These are phyloP conservation scores for Aspergillus eucalypticola DNA, from an alignment of 2,329 filamentous ascomycete species.

Conservation along the genomic window DNA sequence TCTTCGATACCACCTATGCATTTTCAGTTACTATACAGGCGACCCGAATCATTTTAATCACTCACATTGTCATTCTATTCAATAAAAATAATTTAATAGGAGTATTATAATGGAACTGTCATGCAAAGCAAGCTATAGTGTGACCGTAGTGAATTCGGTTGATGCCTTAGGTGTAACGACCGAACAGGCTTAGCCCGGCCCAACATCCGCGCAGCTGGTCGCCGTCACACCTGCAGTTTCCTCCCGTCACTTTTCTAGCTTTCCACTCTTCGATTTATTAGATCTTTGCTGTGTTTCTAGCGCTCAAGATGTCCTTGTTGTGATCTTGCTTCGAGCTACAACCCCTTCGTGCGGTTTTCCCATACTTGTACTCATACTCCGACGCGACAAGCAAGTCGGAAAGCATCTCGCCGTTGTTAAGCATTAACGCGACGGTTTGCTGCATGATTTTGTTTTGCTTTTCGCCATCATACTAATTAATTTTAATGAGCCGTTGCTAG, in stretches of 20 bases:
- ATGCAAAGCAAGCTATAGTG: not conserved
- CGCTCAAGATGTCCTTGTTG: not conserved
- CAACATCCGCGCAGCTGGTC: not conserved
- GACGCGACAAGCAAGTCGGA: not conserved
- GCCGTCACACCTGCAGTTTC: slow-evolving; percentile 1
- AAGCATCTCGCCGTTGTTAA: not conserved
- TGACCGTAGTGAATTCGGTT: not conserved
- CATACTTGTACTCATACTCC: not conserved
- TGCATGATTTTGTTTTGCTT: not conserved
- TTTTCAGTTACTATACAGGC: not conserved
- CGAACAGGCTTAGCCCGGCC: slow-evolving; percentile 13
- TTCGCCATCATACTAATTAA: not conserved
- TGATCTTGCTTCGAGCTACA: not conserved
- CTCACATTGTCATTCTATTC: not conserved
- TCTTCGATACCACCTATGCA: not conserved
- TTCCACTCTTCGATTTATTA: not conserved
- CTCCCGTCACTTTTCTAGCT: slow-evolving; percentile 5
- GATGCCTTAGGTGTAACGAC: slow-evolving; percentile 9
- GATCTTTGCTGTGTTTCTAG: not conserved
- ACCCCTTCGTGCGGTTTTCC: not conserved
- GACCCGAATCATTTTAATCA: not conserved
- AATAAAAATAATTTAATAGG: not conserved
- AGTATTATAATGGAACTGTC: not conserved
- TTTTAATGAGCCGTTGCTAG: slow-evolving; percentile 2
- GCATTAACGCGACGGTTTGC: not conserved